phyloP scores from a whole-genome alignment of 1,284 basidiomycete species.

The Dichomitus squalens region DNA sequence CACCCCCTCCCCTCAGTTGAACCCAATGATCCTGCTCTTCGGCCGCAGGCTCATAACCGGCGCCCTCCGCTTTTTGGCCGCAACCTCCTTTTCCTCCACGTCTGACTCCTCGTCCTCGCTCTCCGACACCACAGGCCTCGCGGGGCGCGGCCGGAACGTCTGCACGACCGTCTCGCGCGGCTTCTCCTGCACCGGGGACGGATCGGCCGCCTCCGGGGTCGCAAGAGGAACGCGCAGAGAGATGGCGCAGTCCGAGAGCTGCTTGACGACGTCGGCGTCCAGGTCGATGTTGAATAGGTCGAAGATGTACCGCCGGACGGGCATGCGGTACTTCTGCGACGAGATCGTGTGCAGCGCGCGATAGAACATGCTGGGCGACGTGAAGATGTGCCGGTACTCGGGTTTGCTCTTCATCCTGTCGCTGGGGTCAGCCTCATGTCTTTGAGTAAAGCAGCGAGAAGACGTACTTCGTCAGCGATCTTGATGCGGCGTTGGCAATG shows the following conservation, averaged over 20 bases:
- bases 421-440: background rate
- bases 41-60: conserved; percentile 59
- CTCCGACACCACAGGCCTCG: conserved; percentile 48
- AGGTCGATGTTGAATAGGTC: conserved; percentile 90
- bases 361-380: conserved; percentile 78
- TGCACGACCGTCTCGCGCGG: conserved; percentile 1
- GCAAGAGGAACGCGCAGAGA: conserved; percentile 17
- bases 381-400: conserved; percentile 77
- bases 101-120: conserved; percentile 63
- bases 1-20: conserved; percentile 6
- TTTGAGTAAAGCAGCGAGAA: background rate
- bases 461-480: conserved; percentile 77
- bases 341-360: conserved; percentile 86
- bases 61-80: conserved; percentile 44
- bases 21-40: conserved; percentile 57
- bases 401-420: conserved; percentile 79
- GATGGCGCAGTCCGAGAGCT: conserved; percentile 50
- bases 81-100: conserved; percentile 42
- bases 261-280: conserved; percentile 56
- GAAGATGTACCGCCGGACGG: conserved; percentile 89
- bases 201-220: conserved; percentile 1
- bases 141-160: conserved; percentile 13
- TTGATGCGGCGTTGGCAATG: conserved; percentile 90
- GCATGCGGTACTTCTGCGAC: conserved; percentile 85
- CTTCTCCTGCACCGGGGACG: conserved; percentile 1